These are phyloP conservation scores for Protomyces arabidopsidicola DNA, from an alignment of 1,139 yeast species.

Conservation along the genomic window DNA sequence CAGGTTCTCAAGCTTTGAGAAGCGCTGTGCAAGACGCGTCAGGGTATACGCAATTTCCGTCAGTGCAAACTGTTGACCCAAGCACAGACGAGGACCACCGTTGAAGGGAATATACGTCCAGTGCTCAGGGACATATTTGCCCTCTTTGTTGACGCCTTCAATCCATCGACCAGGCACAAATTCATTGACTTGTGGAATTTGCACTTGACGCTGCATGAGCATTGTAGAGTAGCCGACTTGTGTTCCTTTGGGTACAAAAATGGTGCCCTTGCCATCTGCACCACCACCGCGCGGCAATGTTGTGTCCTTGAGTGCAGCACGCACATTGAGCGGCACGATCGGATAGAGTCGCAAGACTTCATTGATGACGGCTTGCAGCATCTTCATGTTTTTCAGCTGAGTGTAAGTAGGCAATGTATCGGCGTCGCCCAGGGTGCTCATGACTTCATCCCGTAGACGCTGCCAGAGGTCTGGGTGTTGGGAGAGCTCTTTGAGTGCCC, in stretches of 20 bases:
- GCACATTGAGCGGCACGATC: conserved; percentile 52
- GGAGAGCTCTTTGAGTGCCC: conserved; percentile 48
- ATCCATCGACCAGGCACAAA: conserved; percentile 54
- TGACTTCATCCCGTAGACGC: conserved; percentile 45
- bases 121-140: conserved; percentile 15
- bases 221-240: conserved; percentile 47
- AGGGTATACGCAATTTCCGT: conserved; percentile 21
- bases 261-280: conserved; percentile 44
- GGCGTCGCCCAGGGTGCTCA: conserved; percentile 16
- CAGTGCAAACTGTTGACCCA: conserved; percentile 55
- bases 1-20: conserved; percentile 11
- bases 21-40: conserved; percentile 11
- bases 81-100: conserved; percentile 59
- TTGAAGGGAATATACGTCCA: conserved; percentile 41
- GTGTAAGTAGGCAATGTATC: conserved; percentile 16
- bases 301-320: conserved; percentile 48
- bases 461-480: conserved; percentile 45
- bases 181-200: conserved; percentile 43
- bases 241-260: conserved; percentile 49
- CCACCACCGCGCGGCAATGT: conserved; percentile 55
- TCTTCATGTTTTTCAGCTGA: conserved; percentile 13
- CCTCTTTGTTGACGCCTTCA: conserved; percentile 31
- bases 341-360: conserved; percentile 55
- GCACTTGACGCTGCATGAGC: conserved; percentile 47
- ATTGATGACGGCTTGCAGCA: conserved; percentile 38